Percentiles rank a stretch among this genome's conserved stretches.
phyloP scores from a whole-genome alignment of 2,329 filamentous ascomycete species.

The Exserohilum turcica region DNA sequence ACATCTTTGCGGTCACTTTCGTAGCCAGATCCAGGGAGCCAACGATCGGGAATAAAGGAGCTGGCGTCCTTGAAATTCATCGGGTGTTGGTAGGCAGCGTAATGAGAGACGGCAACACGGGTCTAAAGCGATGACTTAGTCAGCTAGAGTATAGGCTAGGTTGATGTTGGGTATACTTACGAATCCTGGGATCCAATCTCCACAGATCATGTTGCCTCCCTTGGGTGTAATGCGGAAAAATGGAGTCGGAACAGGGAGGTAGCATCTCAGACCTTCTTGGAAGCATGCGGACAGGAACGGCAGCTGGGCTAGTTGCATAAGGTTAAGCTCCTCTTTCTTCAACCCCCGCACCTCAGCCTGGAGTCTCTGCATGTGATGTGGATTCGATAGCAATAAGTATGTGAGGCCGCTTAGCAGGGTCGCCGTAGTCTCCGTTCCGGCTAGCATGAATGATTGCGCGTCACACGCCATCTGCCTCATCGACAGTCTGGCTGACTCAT shows the following conservation, averaged over 20 bases:
- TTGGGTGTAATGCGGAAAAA: slow-evolving; percentile 35
- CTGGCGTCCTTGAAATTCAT: slow-evolving; percentile 7
- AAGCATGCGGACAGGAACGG: slow-evolving; percentile 51
- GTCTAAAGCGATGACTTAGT: background rate
- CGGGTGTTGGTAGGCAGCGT: background rate
- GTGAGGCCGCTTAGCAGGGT: slow-evolving; percentile 31
- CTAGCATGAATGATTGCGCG: slow-evolving; percentile 31
- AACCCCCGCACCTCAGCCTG: slow-evolving; percentile 27
- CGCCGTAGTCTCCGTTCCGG: slow-evolving; percentile 38
- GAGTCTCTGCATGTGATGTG: slow-evolving; percentile 20
- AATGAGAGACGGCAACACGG: background rate
- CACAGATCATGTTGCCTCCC: slow-evolving; percentile 35
- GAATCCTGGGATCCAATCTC: slow-evolving; percentile 39
- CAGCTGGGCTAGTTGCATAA: slow-evolving; percentile 30
- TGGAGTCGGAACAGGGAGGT: slow-evolving; percentile 37
- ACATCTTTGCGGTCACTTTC: slow-evolving; percentile 28
- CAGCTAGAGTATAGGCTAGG: background rate
- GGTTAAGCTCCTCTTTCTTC: slow-evolving; percentile 6
- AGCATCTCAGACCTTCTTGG: slow-evolving; percentile 49
- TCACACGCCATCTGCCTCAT: slow-evolving; percentile 38
- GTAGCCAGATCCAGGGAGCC: slow-evolving; percentile 35
- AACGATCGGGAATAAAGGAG: slow-evolving; percentile 41
- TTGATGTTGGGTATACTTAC: slow-evolving; percentile 22
- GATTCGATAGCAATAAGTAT: slow-evolving; percentile 34
- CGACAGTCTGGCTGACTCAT: slow-evolving; percentile 20